These are phyloP conservation scores for Fusarium austroafricanum DNA, from an alignment of 2,329 filamentous ascomycete species.

Conservation along the genomic window DNA sequence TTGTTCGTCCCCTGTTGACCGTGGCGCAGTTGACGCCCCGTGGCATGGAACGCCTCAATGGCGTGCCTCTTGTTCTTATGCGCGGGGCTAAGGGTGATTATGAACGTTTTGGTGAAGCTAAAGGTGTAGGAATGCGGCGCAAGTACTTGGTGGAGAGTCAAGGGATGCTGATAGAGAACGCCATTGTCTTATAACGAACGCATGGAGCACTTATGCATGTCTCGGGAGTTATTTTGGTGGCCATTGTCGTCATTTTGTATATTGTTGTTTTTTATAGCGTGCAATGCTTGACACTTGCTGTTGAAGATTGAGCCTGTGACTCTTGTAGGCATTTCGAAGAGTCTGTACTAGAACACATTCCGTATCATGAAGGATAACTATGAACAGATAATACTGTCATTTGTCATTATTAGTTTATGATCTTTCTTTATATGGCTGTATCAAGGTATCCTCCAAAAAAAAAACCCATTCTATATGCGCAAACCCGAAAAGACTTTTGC, in stretches of 20 bases:
- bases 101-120: constrained; percentile 70
- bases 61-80: constrained; percentile 86
- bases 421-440: constrained; percentile 44
- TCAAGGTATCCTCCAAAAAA: constrained; percentile 38
- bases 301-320: neutral
- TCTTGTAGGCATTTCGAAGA: neutral
- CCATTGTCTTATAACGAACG: constrained; percentile 68
- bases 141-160: constrained; percentile 85
- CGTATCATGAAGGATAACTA: neutral
- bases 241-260: constrained; percentile 14
- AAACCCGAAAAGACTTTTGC: constrained; percentile 44
- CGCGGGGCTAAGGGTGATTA: constrained; percentile 73
- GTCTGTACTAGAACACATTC: neutral
- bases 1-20: constrained; percentile 77
- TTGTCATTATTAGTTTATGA: constrained; percentile 38
- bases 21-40: constrained; percentile 76
- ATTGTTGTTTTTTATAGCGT: neutral
- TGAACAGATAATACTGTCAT: constrained; percentile 10
- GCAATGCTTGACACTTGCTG: neutral
- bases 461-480: constrained; percentile 45
- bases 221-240: constrained; percentile 37
- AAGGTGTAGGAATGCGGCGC: constrained; percentile 78
- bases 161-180: constrained; percentile 81
- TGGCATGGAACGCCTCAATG: constrained; percentile 76
- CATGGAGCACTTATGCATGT: constrained; percentile 32